These are phyloP conservation scores for Fomitopsis schrenkii DNA, from an alignment of 1,284 basidiomycete genomes.

Conservation along the genomic window DNA sequence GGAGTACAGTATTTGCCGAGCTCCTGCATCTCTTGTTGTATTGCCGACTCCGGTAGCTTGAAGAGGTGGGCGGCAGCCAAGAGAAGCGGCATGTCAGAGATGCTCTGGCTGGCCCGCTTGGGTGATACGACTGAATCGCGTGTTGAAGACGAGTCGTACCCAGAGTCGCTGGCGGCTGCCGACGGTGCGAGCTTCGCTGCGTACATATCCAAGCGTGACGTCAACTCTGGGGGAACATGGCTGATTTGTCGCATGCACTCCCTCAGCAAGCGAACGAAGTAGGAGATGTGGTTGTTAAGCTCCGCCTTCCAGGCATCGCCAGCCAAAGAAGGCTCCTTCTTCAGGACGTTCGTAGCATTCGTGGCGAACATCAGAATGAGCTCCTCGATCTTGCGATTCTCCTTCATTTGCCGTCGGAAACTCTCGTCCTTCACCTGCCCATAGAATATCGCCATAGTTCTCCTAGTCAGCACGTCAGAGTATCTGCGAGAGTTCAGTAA, in stretches of 20 bases:
- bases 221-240: conserved; percentile 81
- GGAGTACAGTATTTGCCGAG: conserved; percentile 72
- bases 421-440: conserved; percentile 80
- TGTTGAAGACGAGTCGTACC: conserved; percentile 60
- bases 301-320: conserved; percentile 91
- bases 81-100: conserved; percentile 76
- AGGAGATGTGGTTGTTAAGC: conserved; percentile 86
- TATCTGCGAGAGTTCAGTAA: conserved; percentile 48
- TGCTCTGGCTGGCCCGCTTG: conserved; percentile 40
- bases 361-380: conserved; percentile 95
- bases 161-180: conserved; percentile 51
- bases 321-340: conserved; percentile 75
- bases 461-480: conserved; percentile 81
- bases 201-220: conserved; percentile 79
- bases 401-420: conserved; percentile 88
- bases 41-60: conserved; percentile 62
- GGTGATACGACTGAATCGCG: conserved; percentile 47
- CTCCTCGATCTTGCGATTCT: conserved; percentile 96
- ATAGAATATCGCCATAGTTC: conserved; percentile 89
- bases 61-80: conserved; percentile 73
- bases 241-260: conserved; percentile 73
- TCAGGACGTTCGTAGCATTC: conserved; percentile 78
- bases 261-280: conserved; percentile 82
- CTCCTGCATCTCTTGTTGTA: conserved; percentile 75
- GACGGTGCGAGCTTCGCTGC: conserved; percentile 72